Evolutionary conservation across 2,329 filamentous ascomycete genomes (phyloP).

Genomic region (Alternaria postmessia): DNA sequence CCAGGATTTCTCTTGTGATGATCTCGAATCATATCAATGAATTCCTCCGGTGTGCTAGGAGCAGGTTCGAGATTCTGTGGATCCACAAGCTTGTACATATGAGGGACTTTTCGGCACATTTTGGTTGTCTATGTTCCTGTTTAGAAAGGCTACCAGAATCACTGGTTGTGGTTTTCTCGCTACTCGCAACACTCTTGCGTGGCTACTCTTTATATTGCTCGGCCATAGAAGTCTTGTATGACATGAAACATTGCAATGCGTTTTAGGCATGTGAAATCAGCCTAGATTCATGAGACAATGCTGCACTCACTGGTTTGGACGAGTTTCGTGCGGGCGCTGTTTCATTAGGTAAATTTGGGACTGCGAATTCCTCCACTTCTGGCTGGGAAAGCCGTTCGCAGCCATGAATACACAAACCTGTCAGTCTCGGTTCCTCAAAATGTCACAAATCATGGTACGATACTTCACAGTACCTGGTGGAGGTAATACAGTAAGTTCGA

Average conservation of each 20-base stretch:
- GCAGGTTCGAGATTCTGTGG: not conserved
- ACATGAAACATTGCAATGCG: not conserved
- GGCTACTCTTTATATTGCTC: not conserved
- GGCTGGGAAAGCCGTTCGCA: too few species aligned
- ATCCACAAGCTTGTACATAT: not conserved
- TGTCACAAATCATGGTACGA: too few species aligned
- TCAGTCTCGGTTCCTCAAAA: too few species aligned
- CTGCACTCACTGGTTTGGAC: too few species aligned
- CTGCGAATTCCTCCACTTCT: too few species aligned
- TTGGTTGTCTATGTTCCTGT: not conserved
- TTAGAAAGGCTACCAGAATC: not conserved
- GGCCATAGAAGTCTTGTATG: not conserved
- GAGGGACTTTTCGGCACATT: not conserved
- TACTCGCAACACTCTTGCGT: not conserved
- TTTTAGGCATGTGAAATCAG: not conserved
- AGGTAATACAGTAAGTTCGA: too few species aligned
- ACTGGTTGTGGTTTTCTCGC: not conserved
- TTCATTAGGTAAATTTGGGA: too few species aligned
- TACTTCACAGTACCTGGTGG: too few species aligned
- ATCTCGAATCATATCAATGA: not conserved
- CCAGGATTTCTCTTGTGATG: not conserved
- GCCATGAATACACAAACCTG: too few species aligned
- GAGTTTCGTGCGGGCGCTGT: too few species aligned
- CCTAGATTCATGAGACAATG: too few species aligned
- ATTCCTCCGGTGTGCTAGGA: not conserved